Conservation (phyloP, 2,329 filamentous ascomycete genomes). For the Aspergillus fischeri region DNA sequence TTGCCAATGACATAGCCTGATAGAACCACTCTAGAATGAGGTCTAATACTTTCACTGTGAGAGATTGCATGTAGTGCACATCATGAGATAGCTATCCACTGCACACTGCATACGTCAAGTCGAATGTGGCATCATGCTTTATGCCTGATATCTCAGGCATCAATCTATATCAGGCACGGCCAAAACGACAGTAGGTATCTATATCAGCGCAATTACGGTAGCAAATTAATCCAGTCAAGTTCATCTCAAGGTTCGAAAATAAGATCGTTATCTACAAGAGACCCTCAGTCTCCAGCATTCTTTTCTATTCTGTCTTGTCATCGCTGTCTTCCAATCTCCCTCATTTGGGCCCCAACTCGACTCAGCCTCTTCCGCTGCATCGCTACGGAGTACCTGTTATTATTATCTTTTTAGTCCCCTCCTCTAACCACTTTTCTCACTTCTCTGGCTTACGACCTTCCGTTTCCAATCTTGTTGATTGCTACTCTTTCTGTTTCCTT, state of each 20-base stretch:
- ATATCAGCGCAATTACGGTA: too few relatives aligned
- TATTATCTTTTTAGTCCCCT: constrained; percentile 4
- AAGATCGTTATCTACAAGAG: background rate
- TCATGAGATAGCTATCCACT: background rate
- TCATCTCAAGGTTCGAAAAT: background rate
- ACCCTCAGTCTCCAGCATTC: background rate
- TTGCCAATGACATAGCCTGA: background rate
- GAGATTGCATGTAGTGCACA: background rate
- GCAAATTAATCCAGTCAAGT: background rate
- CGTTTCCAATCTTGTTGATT: background rate
- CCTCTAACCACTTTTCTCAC: constrained; percentile 1
- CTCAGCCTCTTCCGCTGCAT: background rate
- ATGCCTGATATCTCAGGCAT: background rate
- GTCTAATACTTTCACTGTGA: background rate
- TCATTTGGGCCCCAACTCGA: background rate
- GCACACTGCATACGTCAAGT: background rate
- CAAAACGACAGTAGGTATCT: background rate
- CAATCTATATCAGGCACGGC: background rate
- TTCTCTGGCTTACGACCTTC: constrained; percentile 5
- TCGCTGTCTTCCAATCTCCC: background rate
- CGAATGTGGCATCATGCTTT: background rate
- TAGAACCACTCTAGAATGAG: background rate
- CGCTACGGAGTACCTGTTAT: background rate
- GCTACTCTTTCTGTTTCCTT: constrained; percentile 1
- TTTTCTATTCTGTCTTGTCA: background rate